Percentiles rank a stretch among this genome's conserved stretches.
Evolutionary conservation across 1,139 yeast species (phyloP).

Genomic region (Sugiyamaella sp.): DNA sequence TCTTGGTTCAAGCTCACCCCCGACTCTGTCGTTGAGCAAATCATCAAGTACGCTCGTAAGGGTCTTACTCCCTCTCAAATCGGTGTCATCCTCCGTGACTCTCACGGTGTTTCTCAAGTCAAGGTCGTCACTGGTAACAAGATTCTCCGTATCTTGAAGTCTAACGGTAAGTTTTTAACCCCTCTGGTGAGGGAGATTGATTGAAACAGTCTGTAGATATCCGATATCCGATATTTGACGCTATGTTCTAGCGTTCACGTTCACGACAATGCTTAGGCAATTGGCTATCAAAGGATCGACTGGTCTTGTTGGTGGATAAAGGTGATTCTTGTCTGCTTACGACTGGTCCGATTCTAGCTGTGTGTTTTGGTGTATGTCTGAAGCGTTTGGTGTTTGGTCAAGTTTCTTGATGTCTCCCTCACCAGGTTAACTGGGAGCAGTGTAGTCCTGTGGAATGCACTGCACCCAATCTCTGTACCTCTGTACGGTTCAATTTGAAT

Average conservation of each 20-base stretch:
- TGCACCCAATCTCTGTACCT: constrained; percentile 37
- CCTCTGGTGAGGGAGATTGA: constrained; percentile 9
- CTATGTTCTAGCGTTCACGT: no score
- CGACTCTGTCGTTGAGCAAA: constrained; percentile 96
- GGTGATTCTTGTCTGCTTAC: constrained; percentile 13
- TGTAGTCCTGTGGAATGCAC: neutral
- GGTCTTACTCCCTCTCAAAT: constrained; percentile 99
- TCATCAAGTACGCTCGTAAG: constrained; percentile 99
- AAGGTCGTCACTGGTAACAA: constrained; percentile 98
- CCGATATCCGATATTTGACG: neutral
- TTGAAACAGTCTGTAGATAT: neutral
- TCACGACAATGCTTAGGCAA: no score
- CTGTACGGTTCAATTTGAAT: constrained; percentile 41
- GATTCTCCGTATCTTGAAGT: constrained; percentile 97
- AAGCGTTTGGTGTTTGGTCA: neutral
- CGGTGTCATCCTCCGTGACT: constrained; percentile 99
- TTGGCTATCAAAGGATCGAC: neutral
- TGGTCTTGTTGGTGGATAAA: neutral
- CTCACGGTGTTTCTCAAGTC: constrained; percentile 99
- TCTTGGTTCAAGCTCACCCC: constrained; percentile 98
- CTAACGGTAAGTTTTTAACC: constrained; percentile 69
- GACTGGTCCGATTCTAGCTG: neutral
- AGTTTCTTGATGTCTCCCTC: neutral
- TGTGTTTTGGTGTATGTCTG: neutral
- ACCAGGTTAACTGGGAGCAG: neutral